phyloP scores from a whole-genome alignment of 2,329 filamentous ascomycete species.

The Atkinsonella hypoxylon region DNA sequence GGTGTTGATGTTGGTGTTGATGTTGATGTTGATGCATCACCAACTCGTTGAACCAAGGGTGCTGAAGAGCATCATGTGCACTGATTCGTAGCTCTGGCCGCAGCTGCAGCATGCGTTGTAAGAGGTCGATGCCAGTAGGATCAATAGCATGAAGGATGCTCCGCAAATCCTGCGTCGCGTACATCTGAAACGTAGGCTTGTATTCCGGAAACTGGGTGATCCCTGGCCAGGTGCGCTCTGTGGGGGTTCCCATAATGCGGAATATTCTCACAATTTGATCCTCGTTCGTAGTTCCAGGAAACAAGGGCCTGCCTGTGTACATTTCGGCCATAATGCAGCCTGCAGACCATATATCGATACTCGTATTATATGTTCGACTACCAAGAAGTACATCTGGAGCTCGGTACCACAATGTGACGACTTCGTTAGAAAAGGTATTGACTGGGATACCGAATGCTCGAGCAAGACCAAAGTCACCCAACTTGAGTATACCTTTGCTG shows the following conservation, averaged over 20 bases:
- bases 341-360: constrained; percentile 98
- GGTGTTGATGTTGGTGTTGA: constrained; percentile 23
- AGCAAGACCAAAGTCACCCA: constrained; percentile 89
- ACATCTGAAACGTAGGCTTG: constrained; percentile 89
- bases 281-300: constrained; percentile 96
- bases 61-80: constrained; percentile 72
- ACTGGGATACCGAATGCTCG: constrained; percentile 94
- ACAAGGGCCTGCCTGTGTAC: constrained; percentile 91
- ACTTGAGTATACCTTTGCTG: constrained; percentile 76
- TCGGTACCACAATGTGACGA: constrained; percentile 95
- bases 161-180: constrained; percentile 80
- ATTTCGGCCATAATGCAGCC: constrained; percentile 99
- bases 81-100: constrained; percentile 85
- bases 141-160: constrained; percentile 87
- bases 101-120: constrained; percentile 84
- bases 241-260: constrained; percentile 95
- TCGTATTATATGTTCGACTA: constrained; percentile 96
- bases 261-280: constrained; percentile 97
- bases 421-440: constrained; percentile 96
- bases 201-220: constrained; percentile 96
- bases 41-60: constrained; percentile 84
- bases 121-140: constrained; percentile 69
- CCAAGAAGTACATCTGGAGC: constrained; percentile 92
- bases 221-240: constrained; percentile 88
- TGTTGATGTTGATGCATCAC: constrained; percentile 43